phyloP scores from a whole-genome alignment of 495 filamentous ascomycete species.

The Entonaema liquescens region DNA sequence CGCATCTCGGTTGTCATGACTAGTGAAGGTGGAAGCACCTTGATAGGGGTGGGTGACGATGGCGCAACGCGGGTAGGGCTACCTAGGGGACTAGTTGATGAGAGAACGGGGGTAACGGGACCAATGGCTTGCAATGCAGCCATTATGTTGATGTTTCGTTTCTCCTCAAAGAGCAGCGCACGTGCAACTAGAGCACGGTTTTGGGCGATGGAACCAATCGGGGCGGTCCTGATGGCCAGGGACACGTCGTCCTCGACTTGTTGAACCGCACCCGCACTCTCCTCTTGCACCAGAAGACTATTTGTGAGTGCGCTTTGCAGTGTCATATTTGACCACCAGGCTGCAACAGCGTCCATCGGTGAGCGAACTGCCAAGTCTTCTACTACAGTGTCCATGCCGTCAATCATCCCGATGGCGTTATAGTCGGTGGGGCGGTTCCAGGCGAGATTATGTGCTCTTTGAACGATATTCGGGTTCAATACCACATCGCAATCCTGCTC shows the following conservation, averaged over 20 bases:
- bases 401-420: constrained; percentile 66
- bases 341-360: constrained; percentile 86
- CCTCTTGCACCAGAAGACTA: constrained; percentile 63
- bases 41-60: constrained; percentile 28
- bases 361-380: constrained; percentile 87
- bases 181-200: constrained; percentile 80
- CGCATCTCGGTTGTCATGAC: constrained; percentile 53
- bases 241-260: constrained; percentile 64
- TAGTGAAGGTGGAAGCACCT: constrained; percentile 57
- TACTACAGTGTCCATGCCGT: constrained; percentile 82
- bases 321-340: constrained; percentile 86
- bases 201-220: constrained; percentile 78
- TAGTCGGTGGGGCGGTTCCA: constrained; percentile 82
- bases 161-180: constrained; percentile 64
- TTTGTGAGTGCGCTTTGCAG: constrained; percentile 73
- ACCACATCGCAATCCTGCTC: constrained; percentile 82
- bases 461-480: constrained; percentile 76
- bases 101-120: constrained; percentile 46
- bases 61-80: constrained; percentile 26
- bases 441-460: constrained; percentile 88
- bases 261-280: constrained; percentile 46
- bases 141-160: constrained; percentile 63
- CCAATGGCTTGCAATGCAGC: constrained; percentile 63
- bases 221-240: constrained; percentile 77
- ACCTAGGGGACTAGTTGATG: constrained; percentile 29